Evolutionary conservation across 176 grass and related monocot genomes (phyloP).

Genomic region (Dactylis glomerata): DNA sequence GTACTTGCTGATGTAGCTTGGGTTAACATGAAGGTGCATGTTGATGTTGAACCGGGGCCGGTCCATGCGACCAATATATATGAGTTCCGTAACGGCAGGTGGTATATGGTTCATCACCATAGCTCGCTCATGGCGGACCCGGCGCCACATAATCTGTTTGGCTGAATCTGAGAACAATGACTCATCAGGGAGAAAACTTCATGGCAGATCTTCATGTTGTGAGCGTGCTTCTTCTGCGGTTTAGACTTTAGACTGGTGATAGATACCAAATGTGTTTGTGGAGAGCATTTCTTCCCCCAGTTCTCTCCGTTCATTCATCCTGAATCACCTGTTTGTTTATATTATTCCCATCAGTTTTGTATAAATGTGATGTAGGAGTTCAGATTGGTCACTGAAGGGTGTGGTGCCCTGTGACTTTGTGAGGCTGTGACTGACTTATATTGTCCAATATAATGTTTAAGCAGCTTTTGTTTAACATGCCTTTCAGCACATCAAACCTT

Average conservation of each 20-base stretch:
- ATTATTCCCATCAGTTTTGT: constrained; percentile 32
- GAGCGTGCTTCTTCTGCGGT: neutral
- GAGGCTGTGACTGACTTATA: constrained; percentile 6
- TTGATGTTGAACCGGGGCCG: constrained; percentile 40
- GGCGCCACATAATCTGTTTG: constrained; percentile 54
- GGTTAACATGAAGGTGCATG: constrained; percentile 75
- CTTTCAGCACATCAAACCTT: neutral
- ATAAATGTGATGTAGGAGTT: constrained; percentile 47
- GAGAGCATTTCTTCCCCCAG: constrained; percentile 19
- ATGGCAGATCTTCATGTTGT: neutral
- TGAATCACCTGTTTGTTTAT: constrained; percentile 33
- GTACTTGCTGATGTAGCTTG: constrained; percentile 69
- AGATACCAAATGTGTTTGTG: constrained; percentile 30
- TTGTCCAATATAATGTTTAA: neutral
- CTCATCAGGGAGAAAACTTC: neutral
- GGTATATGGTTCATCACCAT: constrained; percentile 95
- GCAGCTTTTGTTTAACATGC: neutral
- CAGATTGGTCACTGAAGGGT: constrained; percentile 34
- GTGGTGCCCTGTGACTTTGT: neutral
- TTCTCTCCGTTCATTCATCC: constrained; percentile 10
- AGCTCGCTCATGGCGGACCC: constrained; percentile 61
- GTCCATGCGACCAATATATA: constrained; percentile 85
- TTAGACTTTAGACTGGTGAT: constrained; percentile 11
- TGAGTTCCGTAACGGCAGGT: constrained; percentile 61
- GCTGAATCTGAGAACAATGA: constrained; percentile 38